A percentile compares a stretch with the other conserved stretches of the same genome.
Evolutionary conservation across 2,329 filamentous ascomycete species (phyloP).

Genomic region (Talaromyces sp.): DNA sequence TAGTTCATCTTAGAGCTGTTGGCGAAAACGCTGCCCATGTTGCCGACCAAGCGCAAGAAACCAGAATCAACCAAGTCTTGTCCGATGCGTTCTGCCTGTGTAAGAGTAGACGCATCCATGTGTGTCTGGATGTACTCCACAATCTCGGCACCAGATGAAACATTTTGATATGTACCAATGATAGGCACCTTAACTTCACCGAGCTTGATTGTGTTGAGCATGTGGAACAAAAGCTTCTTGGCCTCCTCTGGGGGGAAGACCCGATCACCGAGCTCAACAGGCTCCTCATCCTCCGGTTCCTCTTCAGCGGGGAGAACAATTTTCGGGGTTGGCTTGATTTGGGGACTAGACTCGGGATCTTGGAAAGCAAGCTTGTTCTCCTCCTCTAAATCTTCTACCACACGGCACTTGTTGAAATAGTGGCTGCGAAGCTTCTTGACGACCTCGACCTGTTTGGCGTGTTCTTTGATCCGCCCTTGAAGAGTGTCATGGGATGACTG

Average conservation of each 20-base stretch:
- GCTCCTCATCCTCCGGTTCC: conserved; percentile 71
- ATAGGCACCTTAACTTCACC: conserved; percentile 95
- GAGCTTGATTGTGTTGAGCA: conserved; percentile 82
- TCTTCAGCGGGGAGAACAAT: conserved; percentile 83
- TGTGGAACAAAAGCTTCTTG: conserved; percentile 85
- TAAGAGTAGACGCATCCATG: conserved; percentile 80
- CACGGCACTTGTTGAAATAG: conserved; percentile 98
- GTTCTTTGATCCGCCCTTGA: conserved; percentile 84
- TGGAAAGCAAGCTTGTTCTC: conserved; percentile 98
- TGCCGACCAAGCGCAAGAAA: conserved; percentile 87
- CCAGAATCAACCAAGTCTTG: conserved; percentile 88
- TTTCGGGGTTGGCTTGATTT: conserved; percentile 61
- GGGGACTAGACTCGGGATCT: conserved; percentile 72
- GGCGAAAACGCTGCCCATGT: conserved; percentile 91
- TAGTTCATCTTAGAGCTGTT: conserved; percentile 98
- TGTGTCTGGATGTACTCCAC: conserved; percentile 92
- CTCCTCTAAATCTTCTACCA: conserved; percentile 95
- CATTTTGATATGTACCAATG: conserved; percentile 91
- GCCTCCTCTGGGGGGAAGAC: conserved; percentile 82
- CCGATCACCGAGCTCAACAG: conserved; percentile 88
- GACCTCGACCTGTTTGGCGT: conserved; percentile 85
- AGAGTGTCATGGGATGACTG: conserved; percentile 95
- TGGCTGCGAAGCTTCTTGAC: conserved; percentile 92
- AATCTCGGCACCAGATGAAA: conserved; percentile 87
- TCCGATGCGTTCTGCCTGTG: conserved; percentile 90